Percentiles rank a stretch among this genome's conserved stretches.
Conservation (phyloP, 257 asterid species). For the Coffea canephora region DNA sequence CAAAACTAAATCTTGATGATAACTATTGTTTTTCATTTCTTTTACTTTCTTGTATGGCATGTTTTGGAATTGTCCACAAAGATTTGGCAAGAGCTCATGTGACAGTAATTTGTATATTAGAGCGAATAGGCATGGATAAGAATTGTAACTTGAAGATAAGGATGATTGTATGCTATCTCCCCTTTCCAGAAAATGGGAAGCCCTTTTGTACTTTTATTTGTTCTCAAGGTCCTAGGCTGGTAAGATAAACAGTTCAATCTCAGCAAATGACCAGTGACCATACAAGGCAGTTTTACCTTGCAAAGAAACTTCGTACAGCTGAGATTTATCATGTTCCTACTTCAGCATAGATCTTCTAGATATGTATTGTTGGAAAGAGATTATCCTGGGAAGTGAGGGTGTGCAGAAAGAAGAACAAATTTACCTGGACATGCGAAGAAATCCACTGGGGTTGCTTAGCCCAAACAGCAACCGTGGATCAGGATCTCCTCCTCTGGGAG, state of each 20-base stretch:
- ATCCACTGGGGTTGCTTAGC: constrained; percentile 32
- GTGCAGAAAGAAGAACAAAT: background rate
- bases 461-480: constrained; percentile 40
- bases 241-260: background rate
- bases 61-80: background rate
- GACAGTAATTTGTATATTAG: background rate
- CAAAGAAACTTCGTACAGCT: background rate
- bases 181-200: background rate
- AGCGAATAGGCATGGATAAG: background rate
- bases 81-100: background rate
- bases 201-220: background rate
- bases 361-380: background rate
- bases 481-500: constrained; percentile 30
- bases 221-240: background rate
- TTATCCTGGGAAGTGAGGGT: background rate
- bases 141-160: background rate
- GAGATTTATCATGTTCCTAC: background rate
- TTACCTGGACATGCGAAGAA: constrained; percentile 42
- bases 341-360: background rate
- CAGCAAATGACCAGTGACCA: background rate
- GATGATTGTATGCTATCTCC: background rate
- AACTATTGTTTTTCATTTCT: background rate
- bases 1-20: background rate
- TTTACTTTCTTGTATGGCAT: background rate
- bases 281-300: background rate